phyloP scores from a whole-genome alignment of 176 grass and related monocot genomes.

The maize (Zea mays) region Zm-B73-REFERENCE-NAM-5.0 NC_050103.1:122931501-122932000 shows the following conservation, averaged over 20 bases:
- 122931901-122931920: conserved; percentile 26
- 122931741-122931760: conserved; percentile 49
- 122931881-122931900: conserved; percentile 32
- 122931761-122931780: conserved; percentile 33
- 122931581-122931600: conserved; percentile 53
- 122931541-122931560: conserved; percentile 45
- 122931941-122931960: no score
- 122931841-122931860: conserved; percentile 44
- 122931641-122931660: conserved; percentile 5
- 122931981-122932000: no score
- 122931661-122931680: conserved; percentile 3
- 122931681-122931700: conserved; percentile 16
- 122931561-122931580: conserved; percentile 57
- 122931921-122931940: no score
- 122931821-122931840: conserved; percentile 38
- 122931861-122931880: conserved; percentile 42
- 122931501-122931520: not conserved
- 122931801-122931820: conserved; percentile 48
- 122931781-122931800: conserved; percentile 45
- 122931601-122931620: conserved; percentile 58
- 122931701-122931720: conserved; percentile 16
- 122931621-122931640: conserved; percentile 48
- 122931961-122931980: no score
- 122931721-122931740: conserved; percentile 26
- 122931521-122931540: conserved; percentile 51